Conservation (phyloP, 2,329 filamentous ascomycete genomes). For the Venturia pyrina region DNA sequence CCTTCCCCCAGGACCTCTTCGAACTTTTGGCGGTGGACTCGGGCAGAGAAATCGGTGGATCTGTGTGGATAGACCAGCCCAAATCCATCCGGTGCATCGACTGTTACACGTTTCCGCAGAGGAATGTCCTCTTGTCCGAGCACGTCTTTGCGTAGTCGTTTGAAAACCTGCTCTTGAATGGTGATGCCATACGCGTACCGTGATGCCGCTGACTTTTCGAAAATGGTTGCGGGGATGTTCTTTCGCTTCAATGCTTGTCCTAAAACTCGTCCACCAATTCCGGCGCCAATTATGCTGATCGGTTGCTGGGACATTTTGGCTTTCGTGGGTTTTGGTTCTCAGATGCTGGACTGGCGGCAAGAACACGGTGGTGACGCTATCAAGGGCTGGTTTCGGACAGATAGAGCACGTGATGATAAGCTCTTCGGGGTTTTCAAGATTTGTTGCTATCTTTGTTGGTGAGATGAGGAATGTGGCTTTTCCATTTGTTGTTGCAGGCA, state of each 20-base stretch:
- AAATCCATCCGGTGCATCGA: conserved; percentile 20
- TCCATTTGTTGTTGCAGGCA: background rate
- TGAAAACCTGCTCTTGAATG: conserved; percentile 24
- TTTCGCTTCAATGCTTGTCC: conserved; percentile 24
- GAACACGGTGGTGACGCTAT: background rate
- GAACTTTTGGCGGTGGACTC: conserved; percentile 27
- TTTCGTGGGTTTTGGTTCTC: background rate
- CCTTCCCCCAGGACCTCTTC: conserved; percentile 27
- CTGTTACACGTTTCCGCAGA: conserved; percentile 24
- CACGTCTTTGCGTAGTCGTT: conserved; percentile 20
- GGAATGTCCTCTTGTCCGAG: conserved; percentile 16
- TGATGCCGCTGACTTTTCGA: conserved; percentile 22
- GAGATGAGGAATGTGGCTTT: background rate
- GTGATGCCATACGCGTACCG: conserved; percentile 31
- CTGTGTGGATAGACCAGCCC: conserved; percentile 2
- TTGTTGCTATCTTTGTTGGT: background rate
- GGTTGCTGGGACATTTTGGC: conserved; percentile 18
- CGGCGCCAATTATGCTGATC: conserved; percentile 36
- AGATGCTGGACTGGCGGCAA: too few species aligned
- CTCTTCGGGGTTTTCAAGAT: background rate
- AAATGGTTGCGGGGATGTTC: conserved; percentile 24
- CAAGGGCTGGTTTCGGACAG: background rate
- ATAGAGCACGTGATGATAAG: background rate
- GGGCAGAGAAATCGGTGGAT: conserved; percentile 19
- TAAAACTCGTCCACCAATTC: conserved; percentile 34